Base-by-base conservation (phyloP, 768 basidiomycete genomes). In the Pleurotus cornucopiae region DNA sequence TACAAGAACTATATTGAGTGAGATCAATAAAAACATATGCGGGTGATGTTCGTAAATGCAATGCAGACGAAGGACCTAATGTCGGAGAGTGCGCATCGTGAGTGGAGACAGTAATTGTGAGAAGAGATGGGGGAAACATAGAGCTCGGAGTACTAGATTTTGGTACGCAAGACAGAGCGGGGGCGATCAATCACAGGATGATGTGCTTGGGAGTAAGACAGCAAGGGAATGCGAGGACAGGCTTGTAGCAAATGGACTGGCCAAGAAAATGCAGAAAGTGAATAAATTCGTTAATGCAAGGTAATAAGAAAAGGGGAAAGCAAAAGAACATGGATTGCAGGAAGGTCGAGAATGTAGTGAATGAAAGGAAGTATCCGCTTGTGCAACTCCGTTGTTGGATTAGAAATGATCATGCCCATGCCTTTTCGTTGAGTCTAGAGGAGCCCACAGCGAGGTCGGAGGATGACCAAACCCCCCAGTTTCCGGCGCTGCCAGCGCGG, bases 401-500 rank as follows among this genome's bases (percentile, higher is more conserved):
- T 26, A 11, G 9, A 34, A 57, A 37, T 49, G 49, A 63, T 78
- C 66, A 83, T 58, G 76, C 79, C 79, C 81, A 83, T n/a, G 80
- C 76, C 67, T 82, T 82, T 61, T 87, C 85, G 59, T 80, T 67
- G 44, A 84, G 72, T 58, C 83, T 78, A 51, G 79, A 77, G 21
- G 71, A 69, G 39, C 78, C 78, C 25, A 81, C 69, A 6, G 75
- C 67, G 48, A 83, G 69, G 57, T 84, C 83, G 4, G 77, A 74
- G 52, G 77, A 73, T 5, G 77, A 72, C 87, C 87, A 89, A 18
- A 84, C 80, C 43, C 76, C 85, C 89, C 89, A 91, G 66, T 89
- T 91, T 30, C 88, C 88, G 23, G 86, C 86, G 67, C 89, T 91
- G 46, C 89, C 89, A 44, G 88, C 83, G 58, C 89, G 85, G 57